Conservation (phyloP, 1,139 yeast genomes). For the Saccharomycopsis hybrid region DNA sequence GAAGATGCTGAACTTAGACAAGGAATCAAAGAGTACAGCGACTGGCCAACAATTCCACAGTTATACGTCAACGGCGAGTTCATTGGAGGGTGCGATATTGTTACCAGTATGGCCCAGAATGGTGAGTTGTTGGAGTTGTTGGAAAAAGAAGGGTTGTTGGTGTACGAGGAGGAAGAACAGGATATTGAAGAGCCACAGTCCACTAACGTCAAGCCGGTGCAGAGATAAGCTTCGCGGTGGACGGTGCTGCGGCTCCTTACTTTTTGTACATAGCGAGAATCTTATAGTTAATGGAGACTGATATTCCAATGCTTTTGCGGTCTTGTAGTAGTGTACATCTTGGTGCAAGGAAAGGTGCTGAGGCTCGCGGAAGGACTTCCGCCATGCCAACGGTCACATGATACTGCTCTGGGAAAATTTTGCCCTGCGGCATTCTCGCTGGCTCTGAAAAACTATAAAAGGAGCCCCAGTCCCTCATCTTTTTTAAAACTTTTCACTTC, state of each 20-base stretch:
- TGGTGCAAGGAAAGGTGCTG: too few species aligned
- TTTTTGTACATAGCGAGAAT: too few species aligned
- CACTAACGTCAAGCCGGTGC: slow-evolving; percentile 37
- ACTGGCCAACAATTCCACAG: slow-evolving; percentile 63
- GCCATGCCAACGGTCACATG: too few species aligned
- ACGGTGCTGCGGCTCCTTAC: too few species aligned
- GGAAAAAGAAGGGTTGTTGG: slow-evolving; percentile 71
- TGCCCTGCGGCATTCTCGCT: too few species aligned
- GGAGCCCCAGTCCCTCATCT: not conserved
- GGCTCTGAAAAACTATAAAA: slow-evolving; percentile 16
- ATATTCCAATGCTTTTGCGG: too few species aligned
- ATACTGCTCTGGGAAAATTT: too few species aligned
- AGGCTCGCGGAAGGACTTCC: too few species aligned
- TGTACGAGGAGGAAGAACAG: slow-evolving; percentile 60
- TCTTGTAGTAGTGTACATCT: too few species aligned
- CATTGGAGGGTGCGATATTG: slow-evolving; percentile 95
- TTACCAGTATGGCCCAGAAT: slow-evolving; percentile 82
- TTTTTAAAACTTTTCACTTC: slow-evolving; percentile 20
- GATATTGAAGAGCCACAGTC: slow-evolving; percentile 21
- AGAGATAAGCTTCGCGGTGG: too few species aligned
- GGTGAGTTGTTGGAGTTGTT: slow-evolving; percentile 88
- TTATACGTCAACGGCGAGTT: slow-evolving; percentile 69
- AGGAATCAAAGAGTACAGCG: slow-evolving; percentile 90
- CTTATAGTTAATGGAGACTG: too few species aligned
- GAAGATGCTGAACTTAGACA: slow-evolving; percentile 89